Conservation (phyloP, 2,329 filamentous ascomycete species). For the Colletotrichum limetticola region DNA sequence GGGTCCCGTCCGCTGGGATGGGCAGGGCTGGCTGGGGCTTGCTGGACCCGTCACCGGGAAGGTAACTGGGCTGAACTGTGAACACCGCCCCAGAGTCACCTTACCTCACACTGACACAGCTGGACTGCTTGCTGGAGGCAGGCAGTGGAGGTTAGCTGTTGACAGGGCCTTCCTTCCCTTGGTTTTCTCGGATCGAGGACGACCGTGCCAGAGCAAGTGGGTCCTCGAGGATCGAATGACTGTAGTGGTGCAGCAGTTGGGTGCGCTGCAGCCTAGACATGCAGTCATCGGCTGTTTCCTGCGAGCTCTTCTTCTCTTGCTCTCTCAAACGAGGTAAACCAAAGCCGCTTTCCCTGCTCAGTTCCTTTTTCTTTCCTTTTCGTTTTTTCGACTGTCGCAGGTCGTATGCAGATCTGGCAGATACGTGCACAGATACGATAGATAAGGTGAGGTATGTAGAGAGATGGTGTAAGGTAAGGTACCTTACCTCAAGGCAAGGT, state of each 20-base stretch:
- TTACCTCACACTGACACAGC: not conserved
- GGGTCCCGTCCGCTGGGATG: not conserved
- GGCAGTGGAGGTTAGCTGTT: not conserved
- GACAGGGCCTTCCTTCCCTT: slow-evolving; percentile 5
- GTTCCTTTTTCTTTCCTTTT: not conserved
- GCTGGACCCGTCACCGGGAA: not conserved
- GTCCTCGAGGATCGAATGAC: slow-evolving; percentile 7
- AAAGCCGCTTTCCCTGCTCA: not conserved
- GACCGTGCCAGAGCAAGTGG: slow-evolving; percentile 22
- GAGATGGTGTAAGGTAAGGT: no score
- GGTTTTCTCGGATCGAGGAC: slow-evolving; percentile 3
- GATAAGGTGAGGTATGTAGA: not conserved
- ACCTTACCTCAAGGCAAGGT: no score
- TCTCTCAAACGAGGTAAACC: not conserved
- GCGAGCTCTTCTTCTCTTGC: not conserved
- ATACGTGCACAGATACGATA: not conserved
- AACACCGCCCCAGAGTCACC: slow-evolving; percentile 3
- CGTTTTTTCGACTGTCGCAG: not conserved
- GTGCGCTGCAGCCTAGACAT: slow-evolving; percentile 17
- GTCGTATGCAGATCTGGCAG: not conserved
- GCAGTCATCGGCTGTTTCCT: slow-evolving; percentile 13
- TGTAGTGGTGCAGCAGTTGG: not conserved
- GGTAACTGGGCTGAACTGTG: not conserved
- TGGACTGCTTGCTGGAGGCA: not conserved
- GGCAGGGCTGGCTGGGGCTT: slow-evolving; percentile 5